Base-by-base conservation (phyloP, 2,329 filamentous ascomycete species). In the Penicillium sp. region DNA sequence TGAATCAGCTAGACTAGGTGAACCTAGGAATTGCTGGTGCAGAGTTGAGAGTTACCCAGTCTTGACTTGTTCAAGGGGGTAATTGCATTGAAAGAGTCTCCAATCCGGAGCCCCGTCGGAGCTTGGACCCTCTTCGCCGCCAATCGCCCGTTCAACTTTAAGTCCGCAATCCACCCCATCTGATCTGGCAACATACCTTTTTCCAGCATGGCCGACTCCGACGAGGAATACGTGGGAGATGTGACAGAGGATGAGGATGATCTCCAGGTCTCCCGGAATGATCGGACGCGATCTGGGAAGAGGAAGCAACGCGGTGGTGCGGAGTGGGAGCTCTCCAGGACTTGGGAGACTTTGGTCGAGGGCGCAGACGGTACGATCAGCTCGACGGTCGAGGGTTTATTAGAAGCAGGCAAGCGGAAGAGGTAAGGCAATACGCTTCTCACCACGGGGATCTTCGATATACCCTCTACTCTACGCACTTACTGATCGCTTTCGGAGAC, bases 391-490 rank as follows among this genome's bases (percentile, higher is more conserved):
- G 87, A 90, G 60, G 87, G 88, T 19, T 75, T 89, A 26, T 81
- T 92, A 45, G 91, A 96, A 73, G 90, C 91, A 19, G 87, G 90
- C 71, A 95, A 95, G 79, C 86, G 92, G 55, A 87, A 87, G 70
- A 81, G 85, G 83, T 86, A 71, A 68, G 73, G 21, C 51, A 33
- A 10, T 14, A 13, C 31, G n/a, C n/a, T n/a, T n/a, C n/a, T n/a
- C n/a, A n/a, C n/a, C n/a, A n/a, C n/a, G n/a, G n/a, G n/a, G n/a
- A n/a, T n/a, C 33, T 39, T 39, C 10, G 11, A 11, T 3, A 13
- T 39, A n/a, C 18, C 9, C 21, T 19, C 5, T 10, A 39, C 13
- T 18, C 34, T 44, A 16, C 24, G 29, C 29, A 31, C 11, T 18
- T 36, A n/a, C 33, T 36, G 16, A 36, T 36, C 7, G 14, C 29